Evolutionary conservation across 768 basidiomycete species (phyloP), one percentile per base, ranked within the genome.

Genomic region (Lactarius sp.): DNA sequence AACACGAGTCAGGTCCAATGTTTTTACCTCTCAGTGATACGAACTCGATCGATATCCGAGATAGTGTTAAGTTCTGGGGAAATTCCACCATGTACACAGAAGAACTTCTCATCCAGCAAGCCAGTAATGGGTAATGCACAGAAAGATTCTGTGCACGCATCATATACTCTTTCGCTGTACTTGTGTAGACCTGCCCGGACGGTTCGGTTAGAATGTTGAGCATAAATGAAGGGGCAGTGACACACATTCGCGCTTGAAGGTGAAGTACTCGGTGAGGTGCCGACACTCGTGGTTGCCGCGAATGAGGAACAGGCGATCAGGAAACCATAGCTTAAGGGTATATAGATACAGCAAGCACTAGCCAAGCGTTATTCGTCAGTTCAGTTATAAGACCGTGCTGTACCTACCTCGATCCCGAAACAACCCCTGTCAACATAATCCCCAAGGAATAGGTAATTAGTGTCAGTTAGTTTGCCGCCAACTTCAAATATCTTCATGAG

Each of bases 401-500:
- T 39, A 67, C 79, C 64, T 41, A 85, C 84, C 75, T 87, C 86
- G 66, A 87, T 83, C 44, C 83, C 84, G 72, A 97, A 97, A 78
- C 90, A 88, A 39, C 94, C 94, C 46, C 94, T 84, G 76, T 97
- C 94, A 42, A 97, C 94, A 74, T 97, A 97, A 74, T 97, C 94
- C 33, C 94, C 94, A 39, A 97, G 79, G 76, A 97, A 97, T 51
- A 96, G 79, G 78, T 97, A 97, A 13, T 85, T 79, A 59, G 88
- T 95, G 31, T 94, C 87, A 42, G 81, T 71, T 52, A 92, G 78
- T 66, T 83, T 85, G 2, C 94, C 94, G 37, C 94, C 94, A 34
- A 97, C 89, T 69, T 96, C 94, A 69, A 97, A 94, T 53, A 97
- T 81, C 75, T 97, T 96, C 92, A 97, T 95, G 65, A 97, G 79